Base-by-base conservation (phyloP, 169 alveolate species). In the Theileria equi region DNA sequence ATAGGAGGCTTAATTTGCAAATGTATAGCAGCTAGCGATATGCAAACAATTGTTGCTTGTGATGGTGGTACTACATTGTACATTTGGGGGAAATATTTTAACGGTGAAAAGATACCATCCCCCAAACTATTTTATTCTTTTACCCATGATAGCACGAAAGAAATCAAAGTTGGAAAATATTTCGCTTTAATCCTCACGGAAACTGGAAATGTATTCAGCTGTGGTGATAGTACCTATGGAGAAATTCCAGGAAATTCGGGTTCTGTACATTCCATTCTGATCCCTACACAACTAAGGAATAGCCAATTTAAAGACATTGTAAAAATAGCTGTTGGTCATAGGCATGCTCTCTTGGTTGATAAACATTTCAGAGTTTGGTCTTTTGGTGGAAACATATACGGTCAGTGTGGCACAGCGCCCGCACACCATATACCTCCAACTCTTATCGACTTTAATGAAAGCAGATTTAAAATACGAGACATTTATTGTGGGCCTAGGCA, bases 211-310 rank as follows among this genome's bases (percentile, higher is more conserved):
- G 76, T 86, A 13, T 86, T 61, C 52, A 82, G 84, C 63, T 86
- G 86, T 88, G 92, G 92, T 5, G 92, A 86, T 61, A 81, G 90
- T n/a, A 86, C 92, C 2, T 86, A 86, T 63, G 92, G 92, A 11
- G 92, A 86, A 34, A 58, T 68, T 47, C 50, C 77, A 45, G 38
- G 69, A 19, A 13, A 57, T 4, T 48, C 77, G 13, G 58, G 61
- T 23, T 53, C 53, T 16, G 67, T 86, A 11, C 67, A 77, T 54
- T 78, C 81, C 36, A 67, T 67, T 35, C 73, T 76, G 3, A 71
- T 81, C 17, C 78, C 83, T 58, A 36, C 83, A 28, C 84, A 68
- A 40, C 53, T 83, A 31, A 64, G 65, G 32, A 73, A 67, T 71
- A 60, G 58, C 10, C 38, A 70, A 8, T 44, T 72, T 26, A 58